Conservation (phyloP, 1,284 basidiomycete species). For the Sphagnurus paluster region DNA sequence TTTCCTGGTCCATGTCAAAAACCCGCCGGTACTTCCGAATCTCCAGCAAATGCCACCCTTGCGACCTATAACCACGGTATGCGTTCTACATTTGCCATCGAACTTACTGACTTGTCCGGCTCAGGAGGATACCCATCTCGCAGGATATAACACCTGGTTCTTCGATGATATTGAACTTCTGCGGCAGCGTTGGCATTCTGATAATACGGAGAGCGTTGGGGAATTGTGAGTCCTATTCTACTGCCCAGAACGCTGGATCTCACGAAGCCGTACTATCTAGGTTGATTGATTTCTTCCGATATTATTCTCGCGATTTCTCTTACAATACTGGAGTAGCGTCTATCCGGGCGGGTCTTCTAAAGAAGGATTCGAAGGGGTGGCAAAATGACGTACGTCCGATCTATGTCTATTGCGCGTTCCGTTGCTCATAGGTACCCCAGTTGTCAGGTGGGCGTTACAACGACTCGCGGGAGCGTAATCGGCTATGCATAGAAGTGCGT, state of each 20-base stretch:
- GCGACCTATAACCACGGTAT: conserved; percentile 74
- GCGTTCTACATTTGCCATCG: neutral
- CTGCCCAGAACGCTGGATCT: neutral
- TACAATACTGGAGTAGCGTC: conserved; percentile 93
- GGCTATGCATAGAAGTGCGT: conserved; percentile 88
- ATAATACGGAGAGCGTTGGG: conserved; percentile 90
- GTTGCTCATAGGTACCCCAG: conserved; percentile 26
- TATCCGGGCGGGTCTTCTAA: conserved; percentile 85
- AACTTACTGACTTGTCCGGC: neutral
- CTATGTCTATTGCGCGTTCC: neutral
- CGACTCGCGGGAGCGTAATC: conserved; percentile 84
- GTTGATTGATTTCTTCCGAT: conserved; percentile 97
- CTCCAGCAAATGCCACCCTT: conserved; percentile 87
- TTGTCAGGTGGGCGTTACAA: conserved; percentile 57
- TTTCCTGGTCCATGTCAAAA: conserved; percentile 96
- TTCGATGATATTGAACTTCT: conserved; percentile 96
- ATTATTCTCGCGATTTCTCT: conserved; percentile 91
- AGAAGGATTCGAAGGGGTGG: conserved; percentile 94
- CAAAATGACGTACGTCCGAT: conserved; percentile 74
- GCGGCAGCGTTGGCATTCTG: conserved; percentile 90
- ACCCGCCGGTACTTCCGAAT: conserved; percentile 90
- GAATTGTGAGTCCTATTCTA: conserved; percentile 66
- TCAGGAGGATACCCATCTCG: conserved; percentile 84
- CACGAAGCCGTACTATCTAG: conserved; percentile 36
- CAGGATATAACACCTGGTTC: conserved; percentile 90